Conservation (phyloP, 78 protist species). For the Tieghemostelium lacteum region DNA sequence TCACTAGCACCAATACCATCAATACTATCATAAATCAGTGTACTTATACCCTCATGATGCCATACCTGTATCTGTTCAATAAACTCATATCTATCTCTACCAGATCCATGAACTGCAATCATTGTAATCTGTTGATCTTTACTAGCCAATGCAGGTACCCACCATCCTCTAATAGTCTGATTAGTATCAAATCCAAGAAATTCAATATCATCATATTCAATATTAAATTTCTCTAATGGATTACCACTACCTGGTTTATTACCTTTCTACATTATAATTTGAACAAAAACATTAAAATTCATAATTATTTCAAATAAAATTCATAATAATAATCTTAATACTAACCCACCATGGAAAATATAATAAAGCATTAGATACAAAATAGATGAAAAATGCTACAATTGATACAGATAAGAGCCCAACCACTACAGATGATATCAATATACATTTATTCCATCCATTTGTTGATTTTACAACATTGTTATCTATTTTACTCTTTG, state of each 20-base stretch:
- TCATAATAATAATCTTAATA: too few relatives aligned
- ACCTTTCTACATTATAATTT: too few relatives aligned
- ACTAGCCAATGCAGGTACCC: constrained; percentile 30
- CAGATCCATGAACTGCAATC: constrained; percentile 47
- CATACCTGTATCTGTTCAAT: constrained; percentile 12
- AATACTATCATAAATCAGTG: constrained; percentile 19
- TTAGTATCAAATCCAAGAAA: constrained; percentile 27
- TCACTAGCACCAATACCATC: constrained; percentile 44
- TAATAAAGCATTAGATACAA: constrained; percentile 16
- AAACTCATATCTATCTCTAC: constrained; percentile 47
- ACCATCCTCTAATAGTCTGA: constrained; percentile 52
- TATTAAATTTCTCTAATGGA: constrained; percentile 3
- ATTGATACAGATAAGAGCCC: not conserved
- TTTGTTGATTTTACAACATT: not conserved
- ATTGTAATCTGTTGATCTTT: constrained; percentile 15
- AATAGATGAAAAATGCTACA: not conserved
- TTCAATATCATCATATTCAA: constrained; percentile 20
- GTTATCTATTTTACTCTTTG: not conserved
- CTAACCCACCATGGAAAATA: constrained; percentile 68
- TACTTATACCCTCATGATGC: constrained; percentile 20
- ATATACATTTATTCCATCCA: not conserved
- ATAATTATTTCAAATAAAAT: too few relatives aligned
- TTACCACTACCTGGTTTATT: not conserved
- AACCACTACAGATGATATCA: not conserved
- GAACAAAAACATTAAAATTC: too few relatives aligned